A percentile compares a stretch with the other conserved stretches of the same genome.
Conservation (phyloP, 306 rosid genomes). For the Myrica gale region DNA sequence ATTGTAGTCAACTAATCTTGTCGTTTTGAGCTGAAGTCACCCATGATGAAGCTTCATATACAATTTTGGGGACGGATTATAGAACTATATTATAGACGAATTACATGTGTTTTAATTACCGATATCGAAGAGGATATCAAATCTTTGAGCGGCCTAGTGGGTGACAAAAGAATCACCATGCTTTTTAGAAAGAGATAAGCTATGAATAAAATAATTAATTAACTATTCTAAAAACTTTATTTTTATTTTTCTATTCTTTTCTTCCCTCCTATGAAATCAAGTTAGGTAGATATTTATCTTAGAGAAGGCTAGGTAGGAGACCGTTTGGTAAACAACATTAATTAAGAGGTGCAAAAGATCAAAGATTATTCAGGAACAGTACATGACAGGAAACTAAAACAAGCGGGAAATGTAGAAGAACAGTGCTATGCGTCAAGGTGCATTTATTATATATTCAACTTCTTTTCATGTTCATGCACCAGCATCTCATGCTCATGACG, state of each 20-base stretch:
- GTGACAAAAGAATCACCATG: slow-evolving; percentile 38
- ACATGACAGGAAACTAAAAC: not conserved
- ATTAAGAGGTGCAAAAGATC: not conserved
- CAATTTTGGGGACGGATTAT: slow-evolving; percentile 9
- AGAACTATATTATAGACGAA: not conserved
- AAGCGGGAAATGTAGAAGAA: not conserved
- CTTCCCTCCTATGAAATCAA: not conserved
- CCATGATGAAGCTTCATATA: not conserved
- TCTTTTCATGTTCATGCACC: not conserved
- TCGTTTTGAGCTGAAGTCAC: slow-evolving; percentile 8
- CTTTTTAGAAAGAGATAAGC: slow-evolving; percentile 30
- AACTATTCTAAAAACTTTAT: not conserved
- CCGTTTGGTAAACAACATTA: not conserved
- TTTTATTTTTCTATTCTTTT: no score
- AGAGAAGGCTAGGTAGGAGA: not conserved
- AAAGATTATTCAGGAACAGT: not conserved
- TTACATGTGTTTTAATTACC: slow-evolving; percentile 27
- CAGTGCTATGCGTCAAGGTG: not conserved
- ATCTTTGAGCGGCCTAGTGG: slow-evolving; percentile 34
- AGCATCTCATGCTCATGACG: not conserved
- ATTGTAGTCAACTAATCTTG: slow-evolving; percentile 18
- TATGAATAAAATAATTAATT: slow-evolving; percentile 14
- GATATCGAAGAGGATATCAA: slow-evolving; percentile 38
- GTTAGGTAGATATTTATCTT: not conserved
- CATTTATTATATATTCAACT: no score